A percentile compares a stretch with the other conserved stretches of the same genome.
phyloP scores from a whole-genome alignment of 2,329 filamentous ascomycete genomes.

The Pseudopithomyces maydicus region DNA sequence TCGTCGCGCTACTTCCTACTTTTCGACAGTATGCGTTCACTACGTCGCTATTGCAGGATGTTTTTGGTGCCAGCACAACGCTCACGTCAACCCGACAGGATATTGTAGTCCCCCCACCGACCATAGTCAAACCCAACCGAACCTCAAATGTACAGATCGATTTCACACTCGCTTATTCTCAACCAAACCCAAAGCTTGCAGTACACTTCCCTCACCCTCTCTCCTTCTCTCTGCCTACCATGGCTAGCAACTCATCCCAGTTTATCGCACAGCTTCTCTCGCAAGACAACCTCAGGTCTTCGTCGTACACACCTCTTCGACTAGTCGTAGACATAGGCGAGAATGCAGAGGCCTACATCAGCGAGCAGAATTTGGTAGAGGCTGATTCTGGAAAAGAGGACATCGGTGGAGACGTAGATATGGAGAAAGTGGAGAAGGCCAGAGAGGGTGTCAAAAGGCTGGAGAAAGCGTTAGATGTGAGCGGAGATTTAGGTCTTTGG shows the following conservation, averaged over 20 bases:
- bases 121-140: conserved; percentile 14
- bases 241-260: conserved; percentile 9
- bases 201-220: conserved; percentile 37
- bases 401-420: conserved; percentile 18
- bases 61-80: conserved; percentile 51
- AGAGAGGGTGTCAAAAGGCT: conserved; percentile 40
- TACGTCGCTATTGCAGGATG: conserved; percentile 66
- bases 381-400: not conserved
- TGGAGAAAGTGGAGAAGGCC: conserved; percentile 30
- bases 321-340: conserved; percentile 64
- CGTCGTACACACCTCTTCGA: conserved; percentile 49
- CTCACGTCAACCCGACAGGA: not conserved
- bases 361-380: conserved; percentile 61
- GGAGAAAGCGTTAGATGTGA: conserved; percentile 52
- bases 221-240: not conserved
- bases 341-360: conserved; percentile 64
- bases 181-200: conserved; percentile 38
- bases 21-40: conserved; percentile 77
- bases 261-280: conserved; percentile 13
- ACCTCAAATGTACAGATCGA: conserved; percentile 28
- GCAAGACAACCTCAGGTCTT: not conserved
- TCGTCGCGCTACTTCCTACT: conserved; percentile 72
- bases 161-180: conserved; percentile 36
- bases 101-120: conserved; percentile 37
- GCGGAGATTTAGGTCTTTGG: conserved; percentile 58